Base-by-base conservation (phyloP, 2,329 filamentous ascomycete genomes). In the Pseudocercospora fuligena region DNA sequence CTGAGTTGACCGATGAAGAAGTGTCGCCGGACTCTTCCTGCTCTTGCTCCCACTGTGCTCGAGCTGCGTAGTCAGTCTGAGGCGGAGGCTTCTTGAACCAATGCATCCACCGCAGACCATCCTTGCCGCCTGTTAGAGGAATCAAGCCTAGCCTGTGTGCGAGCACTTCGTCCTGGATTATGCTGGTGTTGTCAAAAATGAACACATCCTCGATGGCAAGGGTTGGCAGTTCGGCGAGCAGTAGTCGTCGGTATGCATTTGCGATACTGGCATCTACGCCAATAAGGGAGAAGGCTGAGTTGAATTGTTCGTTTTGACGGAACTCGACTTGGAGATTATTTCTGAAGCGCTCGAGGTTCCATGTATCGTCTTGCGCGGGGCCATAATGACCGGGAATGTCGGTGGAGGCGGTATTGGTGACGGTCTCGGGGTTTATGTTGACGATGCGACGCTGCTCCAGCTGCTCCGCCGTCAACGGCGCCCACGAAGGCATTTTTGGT, bases 91-190 rank as follows among this genome's bases (percentile, higher is more conserved):
- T 93, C 79, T 88, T 88, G 80, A 88, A 93, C 89, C 92, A 96
- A 78, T 89, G 89, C 82, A 98, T 85, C 83, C 89, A 94, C 73
- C 90, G 88, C 63, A 99, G 84, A 60, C 92, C 94, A 63, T 91
- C 86, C 70, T 89, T 88, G 68, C 89, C 88, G 72, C 92, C 95
- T 71, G 90, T 91, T 73, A 99, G 90, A 19, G 96, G 95, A 63
- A 99, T 91, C 54, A 99, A 88, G 66, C 95, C 95, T 33, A 99
- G 85, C 53, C 95, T 88, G 79, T 95, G 92, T 16, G 94, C 90
- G 60, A 99, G 89, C 4, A 99, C 94, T 83, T 99, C 95, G 78
- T 99, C 95, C 79, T 98, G 94, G 75, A 99, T 95, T 40, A 99
- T 93, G 5, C 93, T 97, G 60, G 94, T 98, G 84, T 99, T 99